Evolutionary conservation across 345 rosid genomes (phyloP).

Genomic region (Draba incana): DNA sequence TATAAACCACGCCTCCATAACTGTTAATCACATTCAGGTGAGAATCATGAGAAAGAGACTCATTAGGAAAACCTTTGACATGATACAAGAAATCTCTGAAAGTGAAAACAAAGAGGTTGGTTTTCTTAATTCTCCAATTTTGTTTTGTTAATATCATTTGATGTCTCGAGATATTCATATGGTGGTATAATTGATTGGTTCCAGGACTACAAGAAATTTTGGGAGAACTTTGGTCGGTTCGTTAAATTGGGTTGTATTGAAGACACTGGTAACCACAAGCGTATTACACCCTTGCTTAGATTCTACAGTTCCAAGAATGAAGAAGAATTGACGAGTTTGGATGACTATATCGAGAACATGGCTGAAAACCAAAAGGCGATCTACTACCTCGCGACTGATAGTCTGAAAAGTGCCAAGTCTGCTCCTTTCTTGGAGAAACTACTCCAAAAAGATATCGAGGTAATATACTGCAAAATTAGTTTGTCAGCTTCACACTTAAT

Average conservation of each 20-base stretch:
- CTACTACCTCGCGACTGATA: constrained; percentile 90
- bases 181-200: constrained; percentile 31
- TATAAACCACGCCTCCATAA: not conserved
- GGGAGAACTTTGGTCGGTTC: constrained; percentile 98
- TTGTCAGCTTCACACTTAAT: not conserved
- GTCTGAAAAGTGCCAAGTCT: constrained; percentile 88
- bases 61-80: constrained; percentile 92
- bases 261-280: constrained; percentile 96
- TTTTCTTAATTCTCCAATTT: not conserved
- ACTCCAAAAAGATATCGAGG: constrained; percentile 91
- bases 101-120: constrained; percentile 89
- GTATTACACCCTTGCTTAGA: constrained; percentile 80
- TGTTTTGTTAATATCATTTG: constrained; percentile 1
- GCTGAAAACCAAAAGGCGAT: constrained; percentile 93
- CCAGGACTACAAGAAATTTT: constrained; percentile 95
- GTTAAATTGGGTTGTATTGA: constrained; percentile 92
- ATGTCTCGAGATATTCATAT: not conserved
- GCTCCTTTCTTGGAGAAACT: constrained; percentile 98
- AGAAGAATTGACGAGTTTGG: constrained; percentile 79
- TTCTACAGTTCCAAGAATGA: constrained; percentile 85
- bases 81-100: constrained; percentile 89
- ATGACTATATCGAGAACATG: constrained; percentile 93
- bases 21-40: constrained; percentile 48
- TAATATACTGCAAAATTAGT: constrained; percentile 33
- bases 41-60: constrained; percentile 99